Evolutionary conservation across 495 filamentous ascomycete genomes (phyloP), one percentile per base, ranked within the genome.

Genomic region (Hyaloscypha finlandica): DNA sequence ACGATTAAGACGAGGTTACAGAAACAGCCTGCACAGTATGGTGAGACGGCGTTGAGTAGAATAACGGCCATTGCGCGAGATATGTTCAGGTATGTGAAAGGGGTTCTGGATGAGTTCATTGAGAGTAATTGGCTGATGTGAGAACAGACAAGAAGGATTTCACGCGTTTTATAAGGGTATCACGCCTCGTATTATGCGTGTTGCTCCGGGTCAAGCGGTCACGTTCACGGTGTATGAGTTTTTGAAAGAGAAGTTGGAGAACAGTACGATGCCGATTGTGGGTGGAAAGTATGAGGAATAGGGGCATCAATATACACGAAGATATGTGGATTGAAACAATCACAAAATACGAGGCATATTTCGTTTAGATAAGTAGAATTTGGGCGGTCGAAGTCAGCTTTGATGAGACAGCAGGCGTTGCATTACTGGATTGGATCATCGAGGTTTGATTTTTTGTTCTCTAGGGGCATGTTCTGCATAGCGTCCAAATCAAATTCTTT

Each of bases 121-220:
- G 12, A 11, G 32, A 42, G 51, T 35, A 22, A 32, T 42, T 14
- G 12, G 59, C 59, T 59, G 55, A 56, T 25, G 25, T 45, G 20
- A 56, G n/a, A 42, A 64, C 53, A 86, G 83, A 64, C 89, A 94
- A 77, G 95, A 99, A 77, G 95, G 95, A 12, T 81, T 91, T 65
- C 87, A 90, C 57, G 94, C 94, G 12, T 99, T 99, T 82, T 99
- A 97, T 83, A 97, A 97, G 86, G 95, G 95, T 68, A 98, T 99
- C 78, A 99, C 95, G 61, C 95, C 95, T 9, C 85, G 95, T 67
- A 90, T 99, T 68, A 98, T 98, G 94, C 86, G 95, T 71, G 95
- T 99, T 37, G 95, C 95, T 35, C 95, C 95, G 16, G 95, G 95
- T 59, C 95, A 99, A 81, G 96, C 96, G 31, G 95, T 99, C 33